Percentiles rank a stretch among this genome's conserved stretches.
Conservation (phyloP, 257 asterid genomes). For the Jacaranda copaia region DNA sequence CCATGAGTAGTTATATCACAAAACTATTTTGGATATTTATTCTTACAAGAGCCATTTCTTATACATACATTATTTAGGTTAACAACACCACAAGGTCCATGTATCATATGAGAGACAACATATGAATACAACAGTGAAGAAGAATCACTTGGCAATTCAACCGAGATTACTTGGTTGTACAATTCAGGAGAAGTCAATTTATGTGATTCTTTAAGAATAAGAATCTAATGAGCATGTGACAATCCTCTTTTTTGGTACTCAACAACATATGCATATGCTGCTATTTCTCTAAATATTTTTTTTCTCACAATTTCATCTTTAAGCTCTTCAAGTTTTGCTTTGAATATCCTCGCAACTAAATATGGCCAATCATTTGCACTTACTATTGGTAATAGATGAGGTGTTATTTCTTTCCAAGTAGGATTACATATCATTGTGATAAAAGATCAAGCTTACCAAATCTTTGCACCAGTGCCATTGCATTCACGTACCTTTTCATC, state of each 20-base stretch:
- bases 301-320: neutral
- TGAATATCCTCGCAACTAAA: neutral
- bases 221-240: neutral
- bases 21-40: neutral
- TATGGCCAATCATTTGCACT: neutral
- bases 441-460: neutral
- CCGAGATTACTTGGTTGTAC: neutral
- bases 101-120: conserved; percentile 6
- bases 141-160: neutral
- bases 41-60: neutral
- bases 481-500: neutral
- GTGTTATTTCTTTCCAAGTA: neutral
- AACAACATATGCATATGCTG: no score
- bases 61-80: neutral
- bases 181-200: neutral
- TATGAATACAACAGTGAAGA: neutral
- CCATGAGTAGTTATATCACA: neutral
- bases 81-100: neutral
- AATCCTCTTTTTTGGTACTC: no score
- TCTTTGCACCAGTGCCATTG: neutral
- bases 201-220: neutral
- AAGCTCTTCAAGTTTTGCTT: neutral
- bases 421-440: neutral
- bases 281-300: no score
- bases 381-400: neutral